These are phyloP conservation scores for Sporodiniella umbellata DNA, from an alignment of 371 early-diverging fungal species.

Conservation along the genomic window DNA sequence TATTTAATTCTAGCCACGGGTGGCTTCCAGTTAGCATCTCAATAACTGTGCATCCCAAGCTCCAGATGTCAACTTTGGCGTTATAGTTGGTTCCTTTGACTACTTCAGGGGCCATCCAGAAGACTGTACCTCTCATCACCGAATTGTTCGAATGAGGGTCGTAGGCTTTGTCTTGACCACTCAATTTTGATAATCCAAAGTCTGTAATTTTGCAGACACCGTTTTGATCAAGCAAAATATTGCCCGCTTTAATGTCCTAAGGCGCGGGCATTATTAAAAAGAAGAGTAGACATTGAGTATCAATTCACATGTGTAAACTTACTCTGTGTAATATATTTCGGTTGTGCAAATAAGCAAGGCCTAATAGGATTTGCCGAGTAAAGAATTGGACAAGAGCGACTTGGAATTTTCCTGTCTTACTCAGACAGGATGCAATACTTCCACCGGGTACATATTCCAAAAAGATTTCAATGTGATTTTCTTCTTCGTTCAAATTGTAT, in stretches of 20 bases:
- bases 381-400: slow-evolving; percentile 81
- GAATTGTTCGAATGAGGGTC: slow-evolving; percentile 48
- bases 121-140: slow-evolving; percentile 58
- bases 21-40: slow-evolving; percentile 95
- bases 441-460: slow-evolving; percentile 98
- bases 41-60: slow-evolving; percentile 90
- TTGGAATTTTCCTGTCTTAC: slow-evolving; percentile 81
- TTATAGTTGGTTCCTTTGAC: slow-evolving; percentile 78
- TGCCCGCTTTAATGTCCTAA: slow-evolving; percentile 93
- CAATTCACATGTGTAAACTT: slow-evolving; percentile 5
- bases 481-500: slow-evolving; percentile 51
- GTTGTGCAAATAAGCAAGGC: slow-evolving; percentile 94
- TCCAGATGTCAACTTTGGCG: slow-evolving; percentile 78
- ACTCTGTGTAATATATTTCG: slow-evolving; percentile 92
- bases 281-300: background rate
- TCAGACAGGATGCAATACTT: slow-evolving; percentile 81
- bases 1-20: slow-evolving; percentile 88
- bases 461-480: slow-evolving; percentile 84
- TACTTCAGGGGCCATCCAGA: slow-evolving; percentile 97
- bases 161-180: slow-evolving; percentile 47
- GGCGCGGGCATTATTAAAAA: background rate
- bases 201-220: slow-evolving; percentile 97
- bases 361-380: slow-evolving; percentile 88
- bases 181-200: slow-evolving; percentile 97
- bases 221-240: slow-evolving; percentile 86